Base-by-base conservation (phyloP, 495 filamentous ascomycete species). In the Oleoguttula mirabilis region DNA sequence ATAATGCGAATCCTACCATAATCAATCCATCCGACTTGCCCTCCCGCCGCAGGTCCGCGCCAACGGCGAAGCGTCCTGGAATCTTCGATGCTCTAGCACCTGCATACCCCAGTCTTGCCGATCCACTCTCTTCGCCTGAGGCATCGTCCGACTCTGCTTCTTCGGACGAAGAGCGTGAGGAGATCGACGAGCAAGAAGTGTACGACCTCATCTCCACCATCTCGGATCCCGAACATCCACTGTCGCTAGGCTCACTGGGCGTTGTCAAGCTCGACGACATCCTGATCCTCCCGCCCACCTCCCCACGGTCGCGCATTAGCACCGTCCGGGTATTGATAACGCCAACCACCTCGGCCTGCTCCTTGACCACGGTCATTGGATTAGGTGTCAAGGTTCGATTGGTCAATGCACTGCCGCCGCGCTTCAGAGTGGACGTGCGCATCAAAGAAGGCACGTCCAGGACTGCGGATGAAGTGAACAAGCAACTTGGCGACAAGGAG, bases 341-440 rank as follows among this genome's bases (percentile, higher is more conserved):
- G 3, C 90, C 90, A n/a, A 98, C 92, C 14, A 85, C 96, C 55
- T 94, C 87, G 15, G 92, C 96, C 55, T 98, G 90, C 66, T 88
- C 83, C 25, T 72, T 96, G 11, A 92, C 90, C 8, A 96, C 92
- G 0, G 86, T 96, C 38, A 96, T 98, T 60, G 90, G 92, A 2
- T 72, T 98, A 5, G 88, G 90, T 12, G 84, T 98, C 11, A 73
- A 90, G 14, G 88, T 94, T 34, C 72, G 92, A 22, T 69, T 98
- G 20, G 86, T 95, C 57, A 82, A 94, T 59, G 78, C 81, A 7
- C 69, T 98, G 32, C 92, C 90, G 1, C 82, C 90, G n/a, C 78
- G 87, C 41, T 98, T 88, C 59, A 75, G 90, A 15, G 70, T 96
- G 8, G 87, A 96, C 63, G 84, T 95, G 16, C 74, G 82, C 45